Evolutionary conservation across 331 rosid genomes (phyloP), one percentile per base, ranked within the genome.

Genomic region (Acacia concinna): DNA sequence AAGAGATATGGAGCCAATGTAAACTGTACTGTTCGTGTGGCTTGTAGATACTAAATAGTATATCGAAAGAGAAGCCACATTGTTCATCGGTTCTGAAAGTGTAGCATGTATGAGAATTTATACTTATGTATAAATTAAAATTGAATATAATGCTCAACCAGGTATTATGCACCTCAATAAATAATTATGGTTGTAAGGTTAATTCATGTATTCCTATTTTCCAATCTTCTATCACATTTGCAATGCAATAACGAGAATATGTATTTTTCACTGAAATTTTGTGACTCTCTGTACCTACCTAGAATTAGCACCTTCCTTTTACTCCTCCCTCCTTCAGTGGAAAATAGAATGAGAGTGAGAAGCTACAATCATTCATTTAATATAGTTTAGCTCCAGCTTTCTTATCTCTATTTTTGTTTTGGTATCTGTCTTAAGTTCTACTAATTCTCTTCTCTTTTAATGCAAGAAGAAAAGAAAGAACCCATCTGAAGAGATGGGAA

Each of bases 401-500:
- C 18, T 62, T 21, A 10, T 69, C 34, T 40, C 52, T 41, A 65
- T 5, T 54, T 77, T 37, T 66, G 23, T 77, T 18, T 49, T 49
- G 68, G 23, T 41, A 51, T 74, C 44, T 79, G 51, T 40, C 70
- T 78, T 52, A 32, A 37, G 65, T 69, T 54, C n/a, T 79, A 74
- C 79, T 66, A 71, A 72, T 78, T 69, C 57, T 32, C 62, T 1
- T 66, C 74, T 49, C 65, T 37, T 67, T 72, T 52, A 5, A 68
- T 73, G 62, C 18, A 68, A 86, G 86, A 86, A 83, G 80, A 94
- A 79, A 46, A 46, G 52, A 40, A 66, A 68, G 73, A 40, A n/a
- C 57, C 77, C 79, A 69, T 27, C 84, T 46, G 88, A 79, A 74
- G 93, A 85, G 81, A 79, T 56, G 38, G 91, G 83, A 85, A 87